Evolutionary conservation across 139 green algal genomes (phyloP).

Genomic region (Picochlorum sp.): DNA sequence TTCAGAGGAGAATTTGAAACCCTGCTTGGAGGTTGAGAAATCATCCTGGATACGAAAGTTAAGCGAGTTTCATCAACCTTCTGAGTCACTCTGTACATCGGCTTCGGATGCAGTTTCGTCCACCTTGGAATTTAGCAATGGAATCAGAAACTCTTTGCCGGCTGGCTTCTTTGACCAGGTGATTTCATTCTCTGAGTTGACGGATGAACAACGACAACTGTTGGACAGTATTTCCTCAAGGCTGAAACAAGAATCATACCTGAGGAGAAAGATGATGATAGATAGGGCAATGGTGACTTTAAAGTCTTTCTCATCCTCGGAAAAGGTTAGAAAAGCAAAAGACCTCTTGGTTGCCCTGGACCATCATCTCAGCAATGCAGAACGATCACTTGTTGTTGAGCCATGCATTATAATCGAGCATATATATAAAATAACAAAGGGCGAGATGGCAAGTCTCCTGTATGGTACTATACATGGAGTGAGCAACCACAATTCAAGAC

Average conservation of each 20-base stretch:
- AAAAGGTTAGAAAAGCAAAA: slow-evolving; percentile 16
- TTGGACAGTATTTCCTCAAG: slow-evolving; percentile 30
- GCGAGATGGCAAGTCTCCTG: slow-evolving; percentile 24
- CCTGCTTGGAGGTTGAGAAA: no score
- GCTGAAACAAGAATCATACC: slow-evolving; percentile 26
- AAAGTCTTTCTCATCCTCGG: slow-evolving; percentile 41
- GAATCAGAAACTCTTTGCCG: slow-evolving; percentile 18
- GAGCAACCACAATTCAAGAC: slow-evolving; percentile 2
- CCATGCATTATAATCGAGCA: slow-evolving; percentile 11
- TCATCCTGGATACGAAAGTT: slow-evolving; percentile 11
- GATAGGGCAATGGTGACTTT: slow-evolving; percentile 48
- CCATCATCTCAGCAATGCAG: slow-evolving; percentile 6
- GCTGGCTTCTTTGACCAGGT: slow-evolving; percentile 23
- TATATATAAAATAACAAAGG: slow-evolving; percentile 14
- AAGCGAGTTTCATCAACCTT: not conserved
- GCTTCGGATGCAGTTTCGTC: slow-evolving; percentile 1
- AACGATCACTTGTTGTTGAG: slow-evolving; percentile 4
- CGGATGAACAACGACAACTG: slow-evolving; percentile 12
- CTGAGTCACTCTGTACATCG: no score
- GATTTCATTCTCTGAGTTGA: slow-evolving; percentile 13
- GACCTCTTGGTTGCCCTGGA: slow-evolving; percentile 13
- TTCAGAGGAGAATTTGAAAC: no score
- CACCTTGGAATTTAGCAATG: not conserved
- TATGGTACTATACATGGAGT: slow-evolving; percentile 22
- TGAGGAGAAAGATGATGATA: slow-evolving; percentile 54